phyloP scores from a whole-genome alignment of 140 eudicot species.

The Flaveria floridana region DNA sequence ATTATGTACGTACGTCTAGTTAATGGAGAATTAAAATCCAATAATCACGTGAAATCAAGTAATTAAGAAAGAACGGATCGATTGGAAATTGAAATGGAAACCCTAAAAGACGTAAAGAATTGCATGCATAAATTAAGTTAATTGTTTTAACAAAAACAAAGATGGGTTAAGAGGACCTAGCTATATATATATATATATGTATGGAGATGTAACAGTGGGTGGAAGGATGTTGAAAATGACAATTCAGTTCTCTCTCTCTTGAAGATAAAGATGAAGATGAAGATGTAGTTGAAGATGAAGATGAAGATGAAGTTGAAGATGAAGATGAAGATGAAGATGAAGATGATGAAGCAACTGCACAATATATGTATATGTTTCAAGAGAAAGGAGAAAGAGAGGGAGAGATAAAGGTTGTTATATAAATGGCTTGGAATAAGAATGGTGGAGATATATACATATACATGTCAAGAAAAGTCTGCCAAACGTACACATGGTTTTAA shows the following conservation, averaged over 20 bases:
- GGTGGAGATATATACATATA: too few species aligned
- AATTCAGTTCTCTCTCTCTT: slow-evolving; percentile 38
- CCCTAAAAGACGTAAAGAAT: slow-evolving; percentile 20
- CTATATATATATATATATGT: neutral
- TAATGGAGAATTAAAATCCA: too few species aligned
- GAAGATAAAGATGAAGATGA: slow-evolving; percentile 22
- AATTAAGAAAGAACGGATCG: slow-evolving; percentile 1
- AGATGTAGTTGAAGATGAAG: neutral
- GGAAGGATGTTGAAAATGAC: slow-evolving; percentile 18
- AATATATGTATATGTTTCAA: neutral
- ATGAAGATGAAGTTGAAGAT: slow-evolving; percentile 27
- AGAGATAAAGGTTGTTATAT: too few species aligned
- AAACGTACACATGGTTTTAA: too few species aligned
- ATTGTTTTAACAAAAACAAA: neutral
- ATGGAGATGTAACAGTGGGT: slow-evolving; percentile 27
- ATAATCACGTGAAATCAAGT: neutral
- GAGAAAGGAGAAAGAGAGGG: slow-evolving; percentile 10
- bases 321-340: slow-evolving; percentile 21
- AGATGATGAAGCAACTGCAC: slow-evolving; percentile 24
- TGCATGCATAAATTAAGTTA: slow-evolving; percentile 19
- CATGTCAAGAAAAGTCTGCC: too few species aligned
- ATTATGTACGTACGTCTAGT: neutral
- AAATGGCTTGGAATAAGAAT: too few species aligned
- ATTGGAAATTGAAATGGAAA: slow-evolving; percentile 18
- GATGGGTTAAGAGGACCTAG: neutral